A percentile compares a stretch with the other conserved stretches of the same genome.
Conservation (phyloP, 495 filamentous ascomycete genomes). For the Aspergillus bridgeri region DNA sequence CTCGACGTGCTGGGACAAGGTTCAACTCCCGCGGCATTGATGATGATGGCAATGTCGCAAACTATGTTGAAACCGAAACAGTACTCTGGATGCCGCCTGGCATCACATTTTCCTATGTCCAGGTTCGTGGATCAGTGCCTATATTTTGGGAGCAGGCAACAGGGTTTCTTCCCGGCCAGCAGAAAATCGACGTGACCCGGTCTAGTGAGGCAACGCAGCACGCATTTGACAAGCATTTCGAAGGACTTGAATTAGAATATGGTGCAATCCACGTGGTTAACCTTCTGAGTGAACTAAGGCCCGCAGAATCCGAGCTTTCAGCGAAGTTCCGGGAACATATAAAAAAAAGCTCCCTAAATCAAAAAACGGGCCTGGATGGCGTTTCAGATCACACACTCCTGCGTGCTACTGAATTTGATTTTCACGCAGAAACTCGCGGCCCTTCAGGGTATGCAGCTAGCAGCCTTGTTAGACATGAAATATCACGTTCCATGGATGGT, state of each 20-base stretch:
- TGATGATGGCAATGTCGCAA: constrained; percentile 95
- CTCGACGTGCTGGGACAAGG: constrained; percentile 85
- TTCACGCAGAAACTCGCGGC: constrained; percentile 88
- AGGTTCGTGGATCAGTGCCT: constrained; percentile 87
- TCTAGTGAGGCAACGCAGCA: constrained; percentile 89
- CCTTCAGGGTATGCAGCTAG: constrained; percentile 86
- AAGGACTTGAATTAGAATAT: constrained; percentile 74
- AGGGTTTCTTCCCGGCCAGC: constrained; percentile 84
- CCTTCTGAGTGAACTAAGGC: constrained; percentile 81
- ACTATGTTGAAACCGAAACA: constrained; percentile 74
- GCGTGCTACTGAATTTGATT: constrained; percentile 82
- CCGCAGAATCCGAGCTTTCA: constrained; percentile 78
- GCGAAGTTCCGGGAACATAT: constrained; percentile 74
- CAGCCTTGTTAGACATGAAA: constrained; percentile 66
- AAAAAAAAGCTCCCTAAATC: constrained; percentile 60
- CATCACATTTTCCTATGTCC: constrained; percentile 88
- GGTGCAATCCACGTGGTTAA: constrained; percentile 90
- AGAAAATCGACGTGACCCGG: constrained; percentile 88
- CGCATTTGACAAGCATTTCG: constrained; percentile 93
- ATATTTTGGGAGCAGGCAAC: constrained; percentile 96
- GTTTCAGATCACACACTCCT: constrained; percentile 67
- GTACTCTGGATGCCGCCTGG: constrained; percentile 67
- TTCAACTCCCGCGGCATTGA: constrained; percentile 97
- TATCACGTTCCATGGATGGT: constrained; percentile 71
- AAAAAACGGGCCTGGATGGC: constrained; percentile 32